These are phyloP conservation scores for Backusella liffmaniae DNA, from an alignment of 192 early-diverging fungal species.

Conservation along the genomic window DNA sequence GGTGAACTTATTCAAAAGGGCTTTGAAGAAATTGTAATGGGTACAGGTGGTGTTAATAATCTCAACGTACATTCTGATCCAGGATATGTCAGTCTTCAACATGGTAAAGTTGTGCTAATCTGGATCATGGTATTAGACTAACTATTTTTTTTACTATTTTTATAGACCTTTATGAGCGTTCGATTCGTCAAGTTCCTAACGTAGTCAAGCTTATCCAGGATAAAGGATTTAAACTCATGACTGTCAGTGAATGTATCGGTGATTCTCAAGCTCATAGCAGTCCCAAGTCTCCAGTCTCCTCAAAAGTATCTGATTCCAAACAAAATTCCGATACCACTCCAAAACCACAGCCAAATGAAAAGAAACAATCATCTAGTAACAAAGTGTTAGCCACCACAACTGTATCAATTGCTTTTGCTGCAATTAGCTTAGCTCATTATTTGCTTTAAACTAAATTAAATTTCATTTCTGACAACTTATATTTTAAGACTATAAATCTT, in stretches of 20 bases:
- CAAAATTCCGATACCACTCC: not conserved
- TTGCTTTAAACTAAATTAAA: not conserved
- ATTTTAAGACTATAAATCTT: too few species aligned
- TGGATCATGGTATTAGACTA: not conserved
- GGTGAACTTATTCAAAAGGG: conserved; percentile 14
- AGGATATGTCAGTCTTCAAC: conserved; percentile 37
- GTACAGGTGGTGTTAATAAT: not conserved
- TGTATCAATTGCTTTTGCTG: not conserved
- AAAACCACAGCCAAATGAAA: not conserved
- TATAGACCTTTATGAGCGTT: conserved; percentile 27
- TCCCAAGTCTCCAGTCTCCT: not conserved
- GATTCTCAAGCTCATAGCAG: conserved; percentile 6
- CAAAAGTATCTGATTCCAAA: not conserved
- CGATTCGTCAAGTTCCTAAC: conserved; percentile 23
- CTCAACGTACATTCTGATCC: conserved; percentile 27
- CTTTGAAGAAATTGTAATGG: conserved; percentile 1
- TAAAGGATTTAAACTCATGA: conserved; percentile 19
- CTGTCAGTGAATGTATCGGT: conserved; percentile 23
- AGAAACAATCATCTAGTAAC: not conserved
- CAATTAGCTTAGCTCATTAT: not conserved
- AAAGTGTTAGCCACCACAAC: not conserved
- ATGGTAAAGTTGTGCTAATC: conserved; percentile 18
- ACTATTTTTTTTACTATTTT: not conserved
- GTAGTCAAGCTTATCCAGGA: conserved; percentile 12
- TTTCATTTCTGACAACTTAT: not conserved